Conservation (phyloP, 2,329 filamentous ascomycete genomes). For the Apiospora rasikravindrae region DNA sequence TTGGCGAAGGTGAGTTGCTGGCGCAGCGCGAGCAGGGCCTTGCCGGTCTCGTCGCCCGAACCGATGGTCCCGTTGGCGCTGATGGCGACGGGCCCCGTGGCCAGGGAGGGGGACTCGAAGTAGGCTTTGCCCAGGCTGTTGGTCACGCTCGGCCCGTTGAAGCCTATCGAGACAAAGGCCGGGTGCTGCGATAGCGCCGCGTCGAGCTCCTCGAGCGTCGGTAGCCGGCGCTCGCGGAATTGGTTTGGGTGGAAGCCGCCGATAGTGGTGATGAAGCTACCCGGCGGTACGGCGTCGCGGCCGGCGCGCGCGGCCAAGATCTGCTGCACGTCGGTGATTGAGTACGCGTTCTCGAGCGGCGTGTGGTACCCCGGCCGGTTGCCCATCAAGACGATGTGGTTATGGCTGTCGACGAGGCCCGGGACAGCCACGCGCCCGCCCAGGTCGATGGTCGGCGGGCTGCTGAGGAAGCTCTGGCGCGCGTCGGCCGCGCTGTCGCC, state of each 20-base stretch:
- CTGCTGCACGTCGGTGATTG: constrained; percentile 32
- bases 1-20: constrained; percentile 29
- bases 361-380: constrained; percentile 37
- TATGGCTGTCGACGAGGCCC: constrained; percentile 37
- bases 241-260: constrained; percentile 37
- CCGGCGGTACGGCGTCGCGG: constrained; percentile 23
- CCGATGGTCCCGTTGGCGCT: constrained; percentile 31
- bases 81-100: constrained; percentile 22
- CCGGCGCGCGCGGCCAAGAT: constrained; percentile 26
- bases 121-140: constrained; percentile 33
- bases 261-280: constrained; percentile 36
- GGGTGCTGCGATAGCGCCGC: constrained; percentile 31
- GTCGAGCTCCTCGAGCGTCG: constrained; percentile 36
- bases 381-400: constrained; percentile 36
- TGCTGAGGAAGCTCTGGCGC: constrained; percentile 18
- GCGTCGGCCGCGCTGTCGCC: constrained; percentile 31
- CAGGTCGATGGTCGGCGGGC: constrained; percentile 31
- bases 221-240: constrained; percentile 33
- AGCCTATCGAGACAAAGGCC: constrained; percentile 32
- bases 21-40: constrained; percentile 33
- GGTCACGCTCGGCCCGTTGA: constrained; percentile 32
- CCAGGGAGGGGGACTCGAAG: constrained; percentile 25
- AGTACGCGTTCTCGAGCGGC: constrained; percentile 34
- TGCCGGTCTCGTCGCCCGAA: constrained; percentile 31
- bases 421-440: constrained; percentile 31